A percentile compares a stretch with the other conserved stretches of the same genome.
These are phyloP conservation scores for Cladobotryum mycophilum DNA, from an alignment of 2,329 filamentous ascomycete species.

Conservation along the genomic window DNA sequence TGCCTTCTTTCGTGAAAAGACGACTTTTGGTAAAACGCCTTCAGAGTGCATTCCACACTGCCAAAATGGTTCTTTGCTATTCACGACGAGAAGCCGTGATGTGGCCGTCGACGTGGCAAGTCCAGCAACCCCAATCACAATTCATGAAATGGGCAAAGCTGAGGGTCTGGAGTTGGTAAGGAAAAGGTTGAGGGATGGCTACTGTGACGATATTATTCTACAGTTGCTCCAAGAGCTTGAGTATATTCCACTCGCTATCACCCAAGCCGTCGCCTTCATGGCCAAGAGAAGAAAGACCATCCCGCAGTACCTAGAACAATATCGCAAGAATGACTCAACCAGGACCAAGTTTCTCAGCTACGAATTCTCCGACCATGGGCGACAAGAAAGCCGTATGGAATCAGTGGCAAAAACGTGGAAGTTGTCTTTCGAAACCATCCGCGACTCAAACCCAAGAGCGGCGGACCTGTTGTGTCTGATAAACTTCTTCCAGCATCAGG, in stretches of 20 bases:
- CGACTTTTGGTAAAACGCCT: conserved; percentile 3
- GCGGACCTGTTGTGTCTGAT: conserved; percentile 7
- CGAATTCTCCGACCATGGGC: conserved; percentile 4
- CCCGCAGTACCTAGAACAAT: conserved; percentile 3
- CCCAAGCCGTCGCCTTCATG: conserved; percentile 6
- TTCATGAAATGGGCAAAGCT: not conserved
- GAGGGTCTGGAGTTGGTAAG: too few species aligned
- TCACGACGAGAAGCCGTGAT: conserved; percentile 4
- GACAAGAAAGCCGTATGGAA: not conserved
- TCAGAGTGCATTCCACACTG: conserved; percentile 6
- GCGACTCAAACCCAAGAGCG: conserved; percentile 5
- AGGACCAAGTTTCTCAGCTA: conserved; percentile 5
- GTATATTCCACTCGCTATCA: conserved; percentile 6
- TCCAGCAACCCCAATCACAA: not conserved
- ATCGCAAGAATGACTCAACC: not conserved
- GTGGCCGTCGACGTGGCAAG: conserved; percentile 1
- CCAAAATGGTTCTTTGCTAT: conserved; percentile 3
- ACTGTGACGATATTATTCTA: not conserved
- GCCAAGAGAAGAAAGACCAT: not conserved
- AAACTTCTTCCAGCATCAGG: conserved; percentile 10
- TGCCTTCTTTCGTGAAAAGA: not conserved
- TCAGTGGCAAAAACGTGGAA: conserved; percentile 6
- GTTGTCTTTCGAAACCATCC: conserved; percentile 4
- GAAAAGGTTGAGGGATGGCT: not conserved
- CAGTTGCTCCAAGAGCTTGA: conserved; percentile 5